Conservation (phyloP, 495 filamentous ascomycete species). For the Hypoxylon fuscum region DNA sequence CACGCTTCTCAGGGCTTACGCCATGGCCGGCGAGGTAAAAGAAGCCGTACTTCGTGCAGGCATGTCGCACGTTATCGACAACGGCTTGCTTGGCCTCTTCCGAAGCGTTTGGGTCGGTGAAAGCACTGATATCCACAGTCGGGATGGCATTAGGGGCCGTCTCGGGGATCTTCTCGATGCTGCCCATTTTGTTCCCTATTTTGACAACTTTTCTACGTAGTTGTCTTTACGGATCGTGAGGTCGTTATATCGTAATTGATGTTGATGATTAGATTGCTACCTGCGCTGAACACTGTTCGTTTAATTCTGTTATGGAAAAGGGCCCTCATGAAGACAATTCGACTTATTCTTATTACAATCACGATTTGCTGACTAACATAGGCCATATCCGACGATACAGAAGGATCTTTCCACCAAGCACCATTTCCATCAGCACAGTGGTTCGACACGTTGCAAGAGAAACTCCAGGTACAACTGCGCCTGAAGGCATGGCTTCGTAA, state of each 20-base stretch:
- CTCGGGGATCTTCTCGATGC: conserved; percentile 28
- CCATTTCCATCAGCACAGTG: conserved; percentile 11
- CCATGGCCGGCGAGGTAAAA: conserved; percentile 44
- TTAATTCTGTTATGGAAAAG: not conserved
- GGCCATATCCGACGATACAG: conserved; percentile 7
- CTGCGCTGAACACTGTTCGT: not conserved
- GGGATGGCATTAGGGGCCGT: conserved; percentile 38
- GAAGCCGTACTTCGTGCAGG: conserved; percentile 64
- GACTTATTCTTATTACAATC: conserved; percentile 16
- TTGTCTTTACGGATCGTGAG: conserved; percentile 1
- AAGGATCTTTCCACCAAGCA: conserved; percentile 5
- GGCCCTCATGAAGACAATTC: not conserved
- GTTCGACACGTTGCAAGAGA: conserved; percentile 23
- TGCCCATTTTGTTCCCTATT: conserved; percentile 31
- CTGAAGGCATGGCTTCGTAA: conserved; percentile 4
- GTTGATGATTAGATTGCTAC: not conserved
- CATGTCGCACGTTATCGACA: conserved; percentile 42
- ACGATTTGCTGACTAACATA: conserved; percentile 13
- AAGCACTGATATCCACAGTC: conserved; percentile 46
- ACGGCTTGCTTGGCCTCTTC: conserved; percentile 22
- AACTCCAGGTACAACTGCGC: conserved; percentile 29
- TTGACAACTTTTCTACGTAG: not conserved
- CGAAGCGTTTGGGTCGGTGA: conserved; percentile 40
- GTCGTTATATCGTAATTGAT: not conserved
- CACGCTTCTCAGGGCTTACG: conserved; percentile 32